Evolutionary conservation across 1,284 basidiomycete genomes (phyloP).

Genomic region (Ustilago crameri): DNA sequence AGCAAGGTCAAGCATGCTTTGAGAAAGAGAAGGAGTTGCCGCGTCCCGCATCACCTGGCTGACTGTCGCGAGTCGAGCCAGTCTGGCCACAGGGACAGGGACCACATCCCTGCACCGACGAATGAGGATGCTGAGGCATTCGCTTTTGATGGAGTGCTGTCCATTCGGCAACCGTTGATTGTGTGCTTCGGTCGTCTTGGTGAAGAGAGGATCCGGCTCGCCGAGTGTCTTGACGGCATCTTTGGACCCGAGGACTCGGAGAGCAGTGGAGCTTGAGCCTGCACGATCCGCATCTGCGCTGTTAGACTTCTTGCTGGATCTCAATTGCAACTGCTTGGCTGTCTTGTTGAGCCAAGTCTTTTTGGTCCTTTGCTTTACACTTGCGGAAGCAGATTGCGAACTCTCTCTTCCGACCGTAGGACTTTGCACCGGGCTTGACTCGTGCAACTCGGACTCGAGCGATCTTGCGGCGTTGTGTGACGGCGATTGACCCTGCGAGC

Average conservation of each 20-base stretch:
- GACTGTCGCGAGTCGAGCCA: conserved; percentile 50
- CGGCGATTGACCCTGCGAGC: not conserved
- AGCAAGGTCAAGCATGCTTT: conserved; percentile 31
- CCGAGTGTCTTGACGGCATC: conserved; percentile 2
- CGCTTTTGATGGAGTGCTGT: conserved; percentile 44
- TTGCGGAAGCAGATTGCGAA: conserved; percentile 1
- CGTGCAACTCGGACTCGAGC: conserved; percentile 28
- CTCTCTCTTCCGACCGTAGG: not conserved
- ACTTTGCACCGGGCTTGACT: not conserved
- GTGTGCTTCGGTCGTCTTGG: conserved; percentile 30
- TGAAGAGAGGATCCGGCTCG: conserved; percentile 21
- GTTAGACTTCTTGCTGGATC: conserved; percentile 26
- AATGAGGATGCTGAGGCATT: conserved; percentile 52
- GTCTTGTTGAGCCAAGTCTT: conserved; percentile 59
- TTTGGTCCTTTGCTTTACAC: conserved; percentile 20
- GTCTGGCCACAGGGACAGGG: conserved; percentile 63
- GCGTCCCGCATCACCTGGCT: conserved; percentile 23
- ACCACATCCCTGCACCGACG: conserved; percentile 63
- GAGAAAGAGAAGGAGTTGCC: conserved; percentile 19
- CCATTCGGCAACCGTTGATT: conserved; percentile 24
- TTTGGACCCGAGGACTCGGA: conserved; percentile 17
- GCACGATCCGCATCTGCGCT: conserved; percentile 7
- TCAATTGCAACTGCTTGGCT: conserved; percentile 51
- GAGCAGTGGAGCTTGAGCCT: conserved; percentile 4
- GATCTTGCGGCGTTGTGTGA: conserved; percentile 9